These are phyloP conservation scores for Lepidium didymum DNA, from an alignment of 345 rosid species.

Conservation along the genomic window DNA sequence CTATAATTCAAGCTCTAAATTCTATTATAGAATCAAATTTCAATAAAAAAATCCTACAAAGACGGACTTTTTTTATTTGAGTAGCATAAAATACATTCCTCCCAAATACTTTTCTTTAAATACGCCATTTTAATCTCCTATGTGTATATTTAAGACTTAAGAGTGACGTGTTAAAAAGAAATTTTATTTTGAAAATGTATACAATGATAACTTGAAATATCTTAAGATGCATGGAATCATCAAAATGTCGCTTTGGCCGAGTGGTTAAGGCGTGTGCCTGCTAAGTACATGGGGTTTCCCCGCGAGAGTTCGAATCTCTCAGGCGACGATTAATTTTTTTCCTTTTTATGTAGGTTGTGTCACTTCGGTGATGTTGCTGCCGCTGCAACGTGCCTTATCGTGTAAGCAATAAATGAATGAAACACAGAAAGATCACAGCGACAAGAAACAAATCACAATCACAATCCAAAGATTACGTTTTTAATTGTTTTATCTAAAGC, in stretches of 20 bases:
- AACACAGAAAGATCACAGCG: background rate
- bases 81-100: no score
- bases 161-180: no score
- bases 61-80: no score
- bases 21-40: no score
- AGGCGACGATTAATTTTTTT: constrained; percentile 36
- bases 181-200: no score
- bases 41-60: no score
- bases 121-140: no score
- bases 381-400: constrained; percentile 10
- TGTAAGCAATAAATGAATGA: constrained; percentile 1
- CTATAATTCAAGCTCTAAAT: no score
- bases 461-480: background rate
- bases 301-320: constrained; percentile 86
- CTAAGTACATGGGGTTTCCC: constrained; percentile 66
- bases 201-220: no score
- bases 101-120: no score
- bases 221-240: no score
- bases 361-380: background rate
- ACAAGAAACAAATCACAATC: background rate
- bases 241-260: constrained; percentile 46
- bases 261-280: constrained; percentile 73
- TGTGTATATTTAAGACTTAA: no score
- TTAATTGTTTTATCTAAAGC: background rate
- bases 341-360: background rate